A percentile compares a stretch with the other conserved stretches of the same genome.
Evolutionary conservation across 1,284 basidiomycete genomes (phyloP).

Genomic region (Ceratobasidium theobromae): DNA sequence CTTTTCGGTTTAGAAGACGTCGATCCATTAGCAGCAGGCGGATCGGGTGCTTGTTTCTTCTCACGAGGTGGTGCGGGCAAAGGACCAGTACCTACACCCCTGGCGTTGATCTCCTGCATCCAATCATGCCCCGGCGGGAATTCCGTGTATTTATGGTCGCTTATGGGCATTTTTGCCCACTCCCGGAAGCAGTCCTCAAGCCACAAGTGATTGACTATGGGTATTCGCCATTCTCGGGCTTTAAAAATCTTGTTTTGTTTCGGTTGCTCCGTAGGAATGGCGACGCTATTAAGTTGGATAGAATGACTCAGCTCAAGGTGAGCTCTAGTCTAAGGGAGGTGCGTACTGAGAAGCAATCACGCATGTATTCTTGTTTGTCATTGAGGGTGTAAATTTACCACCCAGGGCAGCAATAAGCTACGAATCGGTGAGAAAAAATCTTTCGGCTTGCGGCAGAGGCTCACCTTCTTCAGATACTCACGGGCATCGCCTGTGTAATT

Average conservation of each 20-base stretch:
- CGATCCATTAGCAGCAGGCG: not conserved
- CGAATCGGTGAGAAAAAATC: not conserved
- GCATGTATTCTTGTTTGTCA: conserved; percentile 72
- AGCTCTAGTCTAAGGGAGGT: conserved; percentile 8
- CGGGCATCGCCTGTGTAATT: conserved; percentile 84
- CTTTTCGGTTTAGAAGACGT: too few species aligned
- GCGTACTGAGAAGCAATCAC: conserved; percentile 81
- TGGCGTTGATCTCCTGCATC: conserved; percentile 42
- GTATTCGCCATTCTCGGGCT: conserved; percentile 77
- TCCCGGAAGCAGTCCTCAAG: conserved; percentile 82
- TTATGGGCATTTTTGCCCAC: conserved; percentile 53
- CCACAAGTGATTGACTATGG: conserved; percentile 86
- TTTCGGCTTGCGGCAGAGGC: not conserved
- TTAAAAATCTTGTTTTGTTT: conserved; percentile 72
- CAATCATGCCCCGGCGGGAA: conserved; percentile 71
- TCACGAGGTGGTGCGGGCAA: not conserved
- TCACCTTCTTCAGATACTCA: conserved; percentile 74
- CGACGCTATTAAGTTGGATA: not conserved
- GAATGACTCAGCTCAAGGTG: not conserved
- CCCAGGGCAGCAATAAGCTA: conserved; percentile 71
- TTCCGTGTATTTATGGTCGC: conserved; percentile 57
- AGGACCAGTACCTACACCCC: conserved; percentile 1
- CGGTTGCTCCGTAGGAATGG: conserved; percentile 47
- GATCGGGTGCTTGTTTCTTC: not conserved
- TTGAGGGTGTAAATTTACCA: conserved; percentile 75